These are phyloP conservation scores for Lasiodiplodia gonubiensis DNA, from an alignment of 2,329 filamentous ascomycete genomes.

Conservation along the genomic window DNA sequence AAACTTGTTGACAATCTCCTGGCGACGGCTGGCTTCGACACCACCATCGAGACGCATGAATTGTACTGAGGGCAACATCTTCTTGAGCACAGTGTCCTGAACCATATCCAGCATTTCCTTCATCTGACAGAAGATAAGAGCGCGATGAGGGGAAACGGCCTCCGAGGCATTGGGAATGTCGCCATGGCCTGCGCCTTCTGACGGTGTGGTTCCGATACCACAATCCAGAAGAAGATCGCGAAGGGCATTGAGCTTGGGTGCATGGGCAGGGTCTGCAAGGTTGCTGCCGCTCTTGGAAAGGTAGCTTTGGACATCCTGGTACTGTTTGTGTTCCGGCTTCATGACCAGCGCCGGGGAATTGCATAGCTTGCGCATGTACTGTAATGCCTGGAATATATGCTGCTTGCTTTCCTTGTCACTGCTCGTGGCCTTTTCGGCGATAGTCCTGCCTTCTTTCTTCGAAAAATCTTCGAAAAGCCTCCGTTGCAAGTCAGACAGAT, in stretches of 20 bases:
- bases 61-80: conserved; percentile 89
- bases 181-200: conserved; percentile 47
- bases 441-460: conserved; percentile 87
- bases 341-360: conserved; percentile 96
- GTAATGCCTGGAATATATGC: conserved; percentile 97
- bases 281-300: conserved; percentile 79
- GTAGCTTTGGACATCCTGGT: conserved; percentile 83
- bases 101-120: conserved; percentile 99
- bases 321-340: conserved; percentile 90
- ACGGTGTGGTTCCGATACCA: conserved; percentile 75
- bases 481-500: conserved; percentile 91
- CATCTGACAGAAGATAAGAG: conserved; percentile 98
- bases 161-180: conserved; percentile 66
- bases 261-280: conserved; percentile 84
- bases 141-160: conserved; percentile 94
- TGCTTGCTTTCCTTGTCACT: conserved; percentile 90
- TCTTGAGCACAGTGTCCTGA: conserved; percentile 87
- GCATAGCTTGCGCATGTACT: conserved; percentile 99
- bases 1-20: conserved; percentile 98
- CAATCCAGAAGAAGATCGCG: conserved; percentile 97
- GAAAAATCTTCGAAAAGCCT: conserved; percentile 96
- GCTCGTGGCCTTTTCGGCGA: conserved; percentile 80
- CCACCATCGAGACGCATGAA: conserved; percentile 92
- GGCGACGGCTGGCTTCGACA: conserved; percentile 89
- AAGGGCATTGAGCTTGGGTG: conserved; percentile 88